Conservation (phyloP, 163 green algal species). For the Volvox carteri region DNA sequence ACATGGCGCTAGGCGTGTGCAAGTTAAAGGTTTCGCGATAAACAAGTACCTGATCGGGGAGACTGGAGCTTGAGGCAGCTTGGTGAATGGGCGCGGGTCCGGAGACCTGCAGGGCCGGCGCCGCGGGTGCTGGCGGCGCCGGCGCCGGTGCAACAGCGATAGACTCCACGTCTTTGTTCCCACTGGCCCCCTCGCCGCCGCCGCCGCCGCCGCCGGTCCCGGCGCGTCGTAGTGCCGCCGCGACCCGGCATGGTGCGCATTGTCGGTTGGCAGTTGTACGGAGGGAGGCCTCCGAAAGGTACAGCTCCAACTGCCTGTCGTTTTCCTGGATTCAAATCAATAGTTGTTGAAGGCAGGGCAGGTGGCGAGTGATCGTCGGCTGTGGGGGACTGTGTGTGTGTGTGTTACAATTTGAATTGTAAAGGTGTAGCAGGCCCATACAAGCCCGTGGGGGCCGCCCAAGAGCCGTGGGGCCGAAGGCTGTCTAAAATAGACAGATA, state of each 20-base stretch:
- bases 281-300: slow-evolving; percentile 2
- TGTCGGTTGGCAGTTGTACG: background rate
- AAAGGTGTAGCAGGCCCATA: background rate
- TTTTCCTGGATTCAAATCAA: slow-evolving; percentile 28
- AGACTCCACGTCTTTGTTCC: background rate
- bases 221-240: background rate
- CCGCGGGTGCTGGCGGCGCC: too few relatives aligned
- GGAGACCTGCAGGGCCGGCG: too few relatives aligned
- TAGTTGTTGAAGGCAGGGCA: background rate
- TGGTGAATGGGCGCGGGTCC: too few relatives aligned
- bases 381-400: background rate
- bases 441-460: background rate
- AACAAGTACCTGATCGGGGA: too few relatives aligned
- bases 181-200: background rate
- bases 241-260: background rate
- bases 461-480: too few relatives aligned
- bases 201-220: background rate
- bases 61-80: too few relatives aligned
- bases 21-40: too few relatives aligned
- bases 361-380: background rate
- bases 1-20: too few relatives aligned
- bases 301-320: slow-evolving; percentile 16
- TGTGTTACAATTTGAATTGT: background rate
- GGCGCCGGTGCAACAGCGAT: too few relatives aligned
- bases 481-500: too few relatives aligned